phyloP scores from a whole-genome alignment of 1,284 basidiomycete species.

The Bjerkandera adusta region DNA sequence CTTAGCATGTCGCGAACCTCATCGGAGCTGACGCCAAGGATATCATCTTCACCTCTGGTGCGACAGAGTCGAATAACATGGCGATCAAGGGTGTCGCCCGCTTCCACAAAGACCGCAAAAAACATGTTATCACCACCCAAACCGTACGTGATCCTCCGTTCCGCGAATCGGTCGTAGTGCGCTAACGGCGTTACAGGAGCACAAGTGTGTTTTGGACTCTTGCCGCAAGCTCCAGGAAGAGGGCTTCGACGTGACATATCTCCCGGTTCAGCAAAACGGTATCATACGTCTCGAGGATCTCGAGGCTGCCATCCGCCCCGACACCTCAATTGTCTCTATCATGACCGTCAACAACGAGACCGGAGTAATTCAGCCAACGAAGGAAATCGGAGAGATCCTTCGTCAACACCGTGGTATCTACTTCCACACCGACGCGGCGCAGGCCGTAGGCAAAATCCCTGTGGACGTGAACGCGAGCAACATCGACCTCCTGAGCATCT shows the following conservation, averaged over 20 bases:
- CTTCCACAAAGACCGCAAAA: conserved; percentile 90
- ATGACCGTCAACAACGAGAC: conserved; percentile 99
- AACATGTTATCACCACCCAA: conserved; percentile 89
- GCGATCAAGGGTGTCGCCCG: conserved; percentile 95
- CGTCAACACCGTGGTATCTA: conserved; percentile 86
- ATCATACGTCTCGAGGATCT: conserved; percentile 51
- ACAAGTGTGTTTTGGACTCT: conserved; percentile 99
- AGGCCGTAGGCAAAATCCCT: conserved; percentile 90
- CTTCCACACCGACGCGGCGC: conserved; percentile 98
- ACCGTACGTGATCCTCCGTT: conserved; percentile 53
- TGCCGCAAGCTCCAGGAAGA: conserved; percentile 95
- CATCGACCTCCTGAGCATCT: conserved; percentile 95
- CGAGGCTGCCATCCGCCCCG: conserved; percentile 33
- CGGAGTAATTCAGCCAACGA: conserved; percentile 96
- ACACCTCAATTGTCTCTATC: conserved; percentile 60
- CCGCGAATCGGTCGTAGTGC: not conserved
- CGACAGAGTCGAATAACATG: conserved; percentile 99
- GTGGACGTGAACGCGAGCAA: conserved; percentile 95
- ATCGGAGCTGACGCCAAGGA: conserved; percentile 96
- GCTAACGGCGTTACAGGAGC: conserved; percentile 73
- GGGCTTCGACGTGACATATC: conserved; percentile 97
- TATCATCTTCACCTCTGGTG: conserved; percentile 97
- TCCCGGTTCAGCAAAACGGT: conserved; percentile 90
- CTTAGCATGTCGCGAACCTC: conserved; percentile 83
- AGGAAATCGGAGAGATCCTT: conserved; percentile 88